phyloP scores from a whole-genome alignment of 108 stramenopile species.

The Mediolabrus comicus region DNA sequence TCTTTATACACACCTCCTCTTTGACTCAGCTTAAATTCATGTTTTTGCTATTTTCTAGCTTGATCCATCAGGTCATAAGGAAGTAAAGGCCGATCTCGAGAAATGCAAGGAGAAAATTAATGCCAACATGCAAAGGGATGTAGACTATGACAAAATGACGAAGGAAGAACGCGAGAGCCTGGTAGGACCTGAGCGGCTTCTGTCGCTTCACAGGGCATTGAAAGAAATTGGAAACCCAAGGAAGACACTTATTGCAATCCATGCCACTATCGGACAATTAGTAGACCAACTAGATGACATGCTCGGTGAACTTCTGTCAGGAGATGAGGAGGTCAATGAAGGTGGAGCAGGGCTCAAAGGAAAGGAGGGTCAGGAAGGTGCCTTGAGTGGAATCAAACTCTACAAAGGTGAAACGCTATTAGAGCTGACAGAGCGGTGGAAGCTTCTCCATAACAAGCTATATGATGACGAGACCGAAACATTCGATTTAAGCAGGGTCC shows the following conservation, averaged over 20 bases:
- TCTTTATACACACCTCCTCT: slow-evolving; percentile 16
- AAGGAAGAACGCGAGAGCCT: slow-evolving; percentile 62
- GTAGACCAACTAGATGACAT: slow-evolving; percentile 88
- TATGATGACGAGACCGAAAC: slow-evolving; percentile 81
- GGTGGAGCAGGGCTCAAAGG: slow-evolving; percentile 83
- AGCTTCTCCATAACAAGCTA: slow-evolving; percentile 82
- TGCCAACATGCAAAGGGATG: slow-evolving; percentile 77
- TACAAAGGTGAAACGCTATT: slow-evolving; percentile 93
- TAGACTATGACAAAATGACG: slow-evolving; percentile 63
- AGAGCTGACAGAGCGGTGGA: slow-evolving; percentile 94
- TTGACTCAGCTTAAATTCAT: slow-evolving; percentile 9
- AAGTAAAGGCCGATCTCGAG: slow-evolving; percentile 88
- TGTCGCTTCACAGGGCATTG: slow-evolving; percentile 80
- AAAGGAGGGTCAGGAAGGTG: slow-evolving; percentile 73
- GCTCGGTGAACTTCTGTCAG: slow-evolving; percentile 67
- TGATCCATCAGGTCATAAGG: slow-evolving; percentile 95
- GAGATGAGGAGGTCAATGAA: slow-evolving; percentile 75
- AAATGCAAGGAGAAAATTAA: slow-evolving; percentile 84
- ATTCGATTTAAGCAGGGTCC: slow-evolving; percentile 92
- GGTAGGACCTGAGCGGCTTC: slow-evolving; percentile 78
- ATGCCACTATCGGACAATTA: slow-evolving; percentile 78
- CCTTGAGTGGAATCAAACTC: slow-evolving; percentile 83
- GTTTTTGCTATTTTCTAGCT: slow-evolving; percentile 50
- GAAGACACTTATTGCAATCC: slow-evolving; percentile 73
- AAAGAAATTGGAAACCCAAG: slow-evolving; percentile 87